phyloP scores from a whole-genome alignment of 352 stramenopile genomes.

The Aphanomyces astaci region DNA sequence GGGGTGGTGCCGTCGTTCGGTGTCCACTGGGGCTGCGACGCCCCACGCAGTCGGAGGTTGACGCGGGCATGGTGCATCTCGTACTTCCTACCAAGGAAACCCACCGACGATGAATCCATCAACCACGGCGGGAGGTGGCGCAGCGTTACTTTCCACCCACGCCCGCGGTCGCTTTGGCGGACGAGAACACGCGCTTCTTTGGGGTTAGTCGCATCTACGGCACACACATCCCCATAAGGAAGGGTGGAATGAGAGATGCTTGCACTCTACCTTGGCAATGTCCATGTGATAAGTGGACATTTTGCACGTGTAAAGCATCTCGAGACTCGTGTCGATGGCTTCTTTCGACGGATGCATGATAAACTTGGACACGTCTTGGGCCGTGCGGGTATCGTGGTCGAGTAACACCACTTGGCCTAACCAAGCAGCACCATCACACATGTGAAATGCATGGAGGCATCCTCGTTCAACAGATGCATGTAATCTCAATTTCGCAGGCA shows the following conservation, averaged over 20 bases:
- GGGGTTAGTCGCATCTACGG: not conserved
- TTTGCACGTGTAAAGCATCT: constrained; percentile 62
- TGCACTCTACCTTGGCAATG: constrained; percentile 7
- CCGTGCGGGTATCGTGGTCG: constrained; percentile 47
- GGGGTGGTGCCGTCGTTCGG: not conserved
- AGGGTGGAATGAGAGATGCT: not conserved
- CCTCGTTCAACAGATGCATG: too few relatives aligned
- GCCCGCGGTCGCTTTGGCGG: not conserved
- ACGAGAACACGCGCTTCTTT: not conserved
- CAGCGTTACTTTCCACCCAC: not conserved
- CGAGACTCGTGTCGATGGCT: constrained; percentile 64
- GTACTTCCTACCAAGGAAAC: constrained; percentile 17
- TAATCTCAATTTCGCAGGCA: too few relatives aligned
- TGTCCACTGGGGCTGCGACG: constrained; percentile 7
- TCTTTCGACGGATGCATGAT: constrained; percentile 43
- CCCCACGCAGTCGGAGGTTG: constrained; percentile 1
- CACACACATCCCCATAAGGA: not conserved
- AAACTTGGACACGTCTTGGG: constrained; percentile 57
- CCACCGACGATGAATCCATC: not conserved
- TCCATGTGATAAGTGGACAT: constrained; percentile 56
- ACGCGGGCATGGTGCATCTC: constrained; percentile 15
- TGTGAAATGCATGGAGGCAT: not conserved
- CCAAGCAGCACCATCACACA: not conserved
- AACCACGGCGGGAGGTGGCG: not conserved
- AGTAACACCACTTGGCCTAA: constrained; percentile 45